A percentile compares a stretch with the other conserved stretches of the same genome.
These are phyloP conservation scores for Nitzschia palea DNA, from an alignment of 108 stramenopile species.

Conservation along the genomic window DNA sequence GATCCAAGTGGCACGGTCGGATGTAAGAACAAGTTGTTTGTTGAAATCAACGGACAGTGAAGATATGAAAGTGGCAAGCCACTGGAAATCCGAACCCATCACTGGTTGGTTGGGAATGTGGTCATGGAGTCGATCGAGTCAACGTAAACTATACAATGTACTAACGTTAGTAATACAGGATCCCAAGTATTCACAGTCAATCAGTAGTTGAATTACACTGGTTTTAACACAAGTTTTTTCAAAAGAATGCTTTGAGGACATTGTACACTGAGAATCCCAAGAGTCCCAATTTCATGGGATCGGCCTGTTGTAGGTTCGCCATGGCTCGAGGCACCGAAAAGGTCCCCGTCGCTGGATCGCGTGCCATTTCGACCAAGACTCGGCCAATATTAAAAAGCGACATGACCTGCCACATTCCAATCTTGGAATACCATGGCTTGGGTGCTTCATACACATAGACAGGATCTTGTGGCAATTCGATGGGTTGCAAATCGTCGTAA, in stretches of 20 bases:
- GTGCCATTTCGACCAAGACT: constrained; percentile 21
- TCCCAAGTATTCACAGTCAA: too few relatives aligned
- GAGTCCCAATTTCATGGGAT: constrained; percentile 20
- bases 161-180: too few relatives aligned
- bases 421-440: constrained; percentile 15
- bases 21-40: too few relatives aligned
- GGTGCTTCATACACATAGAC: neutral
- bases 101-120: too few relatives aligned
- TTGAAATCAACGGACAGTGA: too few relatives aligned
- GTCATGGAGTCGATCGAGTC: too few relatives aligned
- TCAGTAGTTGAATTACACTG: too few relatives aligned
- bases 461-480: neutral
- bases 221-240: neutral
- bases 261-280: constrained; percentile 36
- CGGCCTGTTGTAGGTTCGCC: constrained; percentile 18
- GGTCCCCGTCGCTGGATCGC: constrained; percentile 14
- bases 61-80: too few relatives aligned
- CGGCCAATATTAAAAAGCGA: constrained; percentile 21
- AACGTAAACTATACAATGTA: too few relatives aligned
- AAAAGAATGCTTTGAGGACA: constrained; percentile 33
- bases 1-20: too few relatives aligned
- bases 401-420: constrained; percentile 26
- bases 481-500: constrained; percentile 4
- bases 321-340: constrained; percentile 1
- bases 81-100: too few relatives aligned